These are phyloP conservation scores for Trypanosomatidae sp. DNA, from an alignment of 208 protist species.

Conservation along the genomic window DNA sequence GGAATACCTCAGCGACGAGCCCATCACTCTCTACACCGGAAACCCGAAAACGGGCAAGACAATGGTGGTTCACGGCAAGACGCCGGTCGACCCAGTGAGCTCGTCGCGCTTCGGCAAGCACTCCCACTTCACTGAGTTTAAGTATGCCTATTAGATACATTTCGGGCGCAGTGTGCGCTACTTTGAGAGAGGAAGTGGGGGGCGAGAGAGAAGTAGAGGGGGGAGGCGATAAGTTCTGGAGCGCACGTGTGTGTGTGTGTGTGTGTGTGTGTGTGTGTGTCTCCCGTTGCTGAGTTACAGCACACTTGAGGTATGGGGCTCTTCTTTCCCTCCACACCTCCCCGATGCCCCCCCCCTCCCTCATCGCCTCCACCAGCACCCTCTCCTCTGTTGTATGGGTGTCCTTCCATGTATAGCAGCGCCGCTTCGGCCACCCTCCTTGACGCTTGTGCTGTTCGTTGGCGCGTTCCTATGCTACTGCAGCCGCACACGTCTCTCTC, in stretches of 20 bases:
- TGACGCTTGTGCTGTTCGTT: background rate
- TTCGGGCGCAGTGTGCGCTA: background rate
- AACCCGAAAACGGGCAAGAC: constrained; percentile 76
- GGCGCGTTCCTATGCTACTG: background rate
- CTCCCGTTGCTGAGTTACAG: background rate
- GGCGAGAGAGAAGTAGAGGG: background rate
- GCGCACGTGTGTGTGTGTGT: background rate
- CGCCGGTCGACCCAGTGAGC: constrained; percentile 51
- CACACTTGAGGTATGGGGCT: background rate
- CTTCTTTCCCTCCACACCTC: background rate
- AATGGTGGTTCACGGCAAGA: constrained; percentile 90
- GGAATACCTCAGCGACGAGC: constrained; percentile 76
- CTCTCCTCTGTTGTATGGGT: background rate
- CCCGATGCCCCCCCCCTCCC: background rate
- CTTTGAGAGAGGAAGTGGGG: background rate
- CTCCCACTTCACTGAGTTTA: constrained; percentile 83
- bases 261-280: background rate
- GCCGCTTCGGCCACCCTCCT: background rate
- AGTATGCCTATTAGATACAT: constrained; percentile 49
- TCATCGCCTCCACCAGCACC: background rate
- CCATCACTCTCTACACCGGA: constrained; percentile 87
- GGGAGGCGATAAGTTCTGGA: background rate
- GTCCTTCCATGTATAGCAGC: background rate
- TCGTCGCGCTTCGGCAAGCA: constrained; percentile 74
- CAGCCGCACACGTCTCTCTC: no score